Percentiles rank a stretch among this genome's conserved stretches.
phyloP scores from a whole-genome alignment of 2,329 filamentous ascomycete genomes.

The Dactylellina drechsleri region DNA sequence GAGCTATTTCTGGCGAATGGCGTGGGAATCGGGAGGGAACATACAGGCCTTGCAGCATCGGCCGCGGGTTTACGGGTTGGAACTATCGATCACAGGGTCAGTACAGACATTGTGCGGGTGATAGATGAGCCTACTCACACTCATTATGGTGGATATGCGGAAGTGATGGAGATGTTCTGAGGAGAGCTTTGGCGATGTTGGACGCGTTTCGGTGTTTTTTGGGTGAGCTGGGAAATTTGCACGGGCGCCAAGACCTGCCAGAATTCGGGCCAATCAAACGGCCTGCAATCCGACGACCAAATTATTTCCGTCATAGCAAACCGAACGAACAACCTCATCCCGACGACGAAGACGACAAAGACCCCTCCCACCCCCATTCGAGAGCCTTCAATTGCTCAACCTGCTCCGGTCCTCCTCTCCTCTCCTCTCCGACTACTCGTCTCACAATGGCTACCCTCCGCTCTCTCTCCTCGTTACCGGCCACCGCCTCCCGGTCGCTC shows the following conservation, averaged over 20 bases:
- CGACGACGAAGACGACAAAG: constrained; percentile 10
- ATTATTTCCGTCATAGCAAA: constrained; percentile 52
- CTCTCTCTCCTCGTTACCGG: constrained; percentile 44
- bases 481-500: constrained; percentile 53
- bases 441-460: constrained; percentile 50
- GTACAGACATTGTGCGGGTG: background rate
- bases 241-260: constrained; percentile 42
- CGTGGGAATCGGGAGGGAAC: constrained; percentile 60
- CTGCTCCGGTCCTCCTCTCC: constrained; percentile 13
- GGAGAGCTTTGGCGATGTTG: constrained; percentile 3
- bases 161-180: constrained; percentile 11
- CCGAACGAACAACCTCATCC: constrained; percentile 47
- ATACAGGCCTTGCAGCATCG: constrained; percentile 91
- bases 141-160: constrained; percentile 40
- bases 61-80: constrained; percentile 94
- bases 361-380: constrained; percentile 14
- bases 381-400: constrained; percentile 47
- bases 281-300: constrained; percentile 49
- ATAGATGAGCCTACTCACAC: constrained; percentile 22
- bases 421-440: constrained; percentile 15
- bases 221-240: constrained; percentile 43
- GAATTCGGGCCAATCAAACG: constrained; percentile 41
- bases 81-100: constrained; percentile 67
- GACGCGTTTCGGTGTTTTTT: constrained; percentile 38
- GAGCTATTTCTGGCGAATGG: background rate